Conservation (phyloP, 1,284 basidiomycete genomes). For the Mycosarcoma mackinlayi region DNA sequence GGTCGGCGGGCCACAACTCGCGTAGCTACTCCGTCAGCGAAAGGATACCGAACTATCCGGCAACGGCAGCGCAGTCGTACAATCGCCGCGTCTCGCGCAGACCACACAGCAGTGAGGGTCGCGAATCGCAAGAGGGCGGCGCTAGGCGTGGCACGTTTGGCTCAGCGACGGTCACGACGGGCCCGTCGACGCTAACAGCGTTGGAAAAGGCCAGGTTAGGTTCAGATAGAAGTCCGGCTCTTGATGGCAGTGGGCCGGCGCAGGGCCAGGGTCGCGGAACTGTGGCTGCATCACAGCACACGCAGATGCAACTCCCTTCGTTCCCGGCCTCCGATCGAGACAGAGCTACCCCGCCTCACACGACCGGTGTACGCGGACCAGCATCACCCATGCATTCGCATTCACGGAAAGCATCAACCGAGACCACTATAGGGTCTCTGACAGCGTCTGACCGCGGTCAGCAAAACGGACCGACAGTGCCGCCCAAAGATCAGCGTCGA, state of each 20-base stretch:
- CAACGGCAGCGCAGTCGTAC: constrained; percentile 44
- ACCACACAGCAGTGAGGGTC: constrained; percentile 49
- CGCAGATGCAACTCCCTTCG: not conserved
- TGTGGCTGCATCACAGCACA: not conserved
- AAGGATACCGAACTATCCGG: constrained; percentile 26
- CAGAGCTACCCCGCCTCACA: not conserved
- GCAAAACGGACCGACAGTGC: constrained; percentile 10
- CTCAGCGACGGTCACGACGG: constrained; percentile 3
- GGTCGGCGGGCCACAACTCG: constrained; percentile 10
- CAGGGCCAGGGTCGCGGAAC: constrained; percentile 1
- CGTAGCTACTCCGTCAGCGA: constrained; percentile 36
- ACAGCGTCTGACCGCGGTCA: not conserved
- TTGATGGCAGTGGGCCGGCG: not conserved
- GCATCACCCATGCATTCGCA: constrained; percentile 10
- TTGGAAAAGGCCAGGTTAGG: constrained; percentile 14
- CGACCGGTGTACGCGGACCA: not conserved
- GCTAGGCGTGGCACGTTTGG: constrained; percentile 9
- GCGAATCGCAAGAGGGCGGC: constrained; percentile 24
- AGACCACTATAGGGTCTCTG: not conserved
- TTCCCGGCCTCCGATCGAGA: not conserved
- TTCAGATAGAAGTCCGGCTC: constrained; percentile 1
- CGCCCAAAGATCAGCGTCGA: constrained; percentile 22
- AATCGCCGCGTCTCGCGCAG: constrained; percentile 32
- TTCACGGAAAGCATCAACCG: not conserved
- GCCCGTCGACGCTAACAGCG: constrained; percentile 9